phyloP scores from a whole-genome alignment of 176 grass and related monocot genomes.

The Urochloa ruziziensis region DNA sequence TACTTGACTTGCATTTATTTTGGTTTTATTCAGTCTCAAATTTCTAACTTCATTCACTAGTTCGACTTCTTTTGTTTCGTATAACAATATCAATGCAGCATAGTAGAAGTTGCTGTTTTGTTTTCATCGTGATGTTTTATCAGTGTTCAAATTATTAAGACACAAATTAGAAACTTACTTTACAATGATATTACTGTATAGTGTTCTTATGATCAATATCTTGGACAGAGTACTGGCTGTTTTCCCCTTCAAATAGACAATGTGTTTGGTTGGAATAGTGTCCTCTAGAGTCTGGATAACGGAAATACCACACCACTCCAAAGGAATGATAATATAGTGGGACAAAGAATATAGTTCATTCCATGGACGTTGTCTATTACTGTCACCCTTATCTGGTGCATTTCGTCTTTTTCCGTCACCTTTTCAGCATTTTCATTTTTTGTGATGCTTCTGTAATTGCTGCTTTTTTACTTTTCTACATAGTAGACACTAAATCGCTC shows the following conservation, averaged over 20 bases:
- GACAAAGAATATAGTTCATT: not conserved
- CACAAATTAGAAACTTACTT: not conserved
- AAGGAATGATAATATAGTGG: not conserved
- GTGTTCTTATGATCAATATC: not conserved
- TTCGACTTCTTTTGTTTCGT: not conserved
- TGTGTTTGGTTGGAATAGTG: not conserved
- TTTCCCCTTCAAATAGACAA: not conserved
- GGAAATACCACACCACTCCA: not conserved
- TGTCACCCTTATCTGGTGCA: not conserved
- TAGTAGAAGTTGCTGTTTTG: constrained; percentile 6
- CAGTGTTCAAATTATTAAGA: not conserved
- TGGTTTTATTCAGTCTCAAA: not conserved
- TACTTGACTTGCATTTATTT: constrained; percentile 11
- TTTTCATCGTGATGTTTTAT: not conserved
- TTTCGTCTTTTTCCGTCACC: not conserved
- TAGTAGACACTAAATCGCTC: not conserved
- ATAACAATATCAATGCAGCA: not conserved
- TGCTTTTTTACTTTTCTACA: not conserved
- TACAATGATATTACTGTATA: not conserved
- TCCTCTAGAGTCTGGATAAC: constrained; percentile 2
- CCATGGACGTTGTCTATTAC: not conserved
- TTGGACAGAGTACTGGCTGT: not conserved
- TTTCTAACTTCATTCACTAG: not conserved
- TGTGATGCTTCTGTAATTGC: constrained; percentile 16
- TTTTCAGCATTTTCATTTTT: constrained; percentile 2